These are phyloP conservation scores for Lactarius tabidus DNA, from an alignment of 768 basidiomycete species.

Conservation along the genomic window DNA sequence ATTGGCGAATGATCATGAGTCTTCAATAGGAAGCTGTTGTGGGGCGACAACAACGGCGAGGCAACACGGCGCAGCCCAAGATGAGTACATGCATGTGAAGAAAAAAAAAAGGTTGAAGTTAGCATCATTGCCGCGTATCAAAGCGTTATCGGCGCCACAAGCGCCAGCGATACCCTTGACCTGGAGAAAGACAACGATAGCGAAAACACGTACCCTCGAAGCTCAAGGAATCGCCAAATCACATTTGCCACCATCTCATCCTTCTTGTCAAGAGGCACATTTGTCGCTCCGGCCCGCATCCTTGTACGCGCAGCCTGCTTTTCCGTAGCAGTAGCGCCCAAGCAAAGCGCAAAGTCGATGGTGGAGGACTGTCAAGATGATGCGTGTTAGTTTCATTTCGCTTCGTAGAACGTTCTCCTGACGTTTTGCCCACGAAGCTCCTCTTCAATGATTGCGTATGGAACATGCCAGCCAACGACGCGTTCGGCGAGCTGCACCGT, in stretches of 20 bases:
- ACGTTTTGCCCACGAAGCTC: slow-evolving; percentile 96
- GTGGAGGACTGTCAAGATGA: slow-evolving; percentile 72
- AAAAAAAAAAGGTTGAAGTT: slow-evolving; percentile 14
- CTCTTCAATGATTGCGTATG: slow-evolving; percentile 81
- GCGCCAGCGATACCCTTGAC: slow-evolving; percentile 15
- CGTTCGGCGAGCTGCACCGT: slow-evolving; percentile 86
- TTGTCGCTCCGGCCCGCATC: slow-evolving; percentile 46
- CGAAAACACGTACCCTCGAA: slow-evolving; percentile 71
- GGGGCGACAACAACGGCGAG: slow-evolving; percentile 14
- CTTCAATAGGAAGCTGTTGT: slow-evolving; percentile 76
- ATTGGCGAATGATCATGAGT: slow-evolving; percentile 85
- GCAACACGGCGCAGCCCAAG: slow-evolving; percentile 7
- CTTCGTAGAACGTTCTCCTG: slow-evolving; percentile 33
- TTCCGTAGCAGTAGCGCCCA: slow-evolving; percentile 85
- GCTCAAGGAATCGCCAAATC: slow-evolving; percentile 95
- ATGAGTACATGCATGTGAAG: slow-evolving; percentile 9
- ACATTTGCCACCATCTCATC: slow-evolving; percentile 98
- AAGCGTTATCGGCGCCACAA: slow-evolving; percentile 23
- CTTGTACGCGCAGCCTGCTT: slow-evolving; percentile 80
- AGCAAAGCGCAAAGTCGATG: slow-evolving; percentile 91
- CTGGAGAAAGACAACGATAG: slow-evolving; percentile 9
- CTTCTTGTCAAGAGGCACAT: slow-evolving; percentile 80
- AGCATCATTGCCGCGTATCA: slow-evolving; percentile 21
- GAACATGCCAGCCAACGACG: slow-evolving; percentile 86
- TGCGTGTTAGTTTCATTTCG: slow-evolving; percentile 3